Conservation (phyloP, 2,329 filamentous ascomycete species). For the Aspergillus cejpii region DNA sequence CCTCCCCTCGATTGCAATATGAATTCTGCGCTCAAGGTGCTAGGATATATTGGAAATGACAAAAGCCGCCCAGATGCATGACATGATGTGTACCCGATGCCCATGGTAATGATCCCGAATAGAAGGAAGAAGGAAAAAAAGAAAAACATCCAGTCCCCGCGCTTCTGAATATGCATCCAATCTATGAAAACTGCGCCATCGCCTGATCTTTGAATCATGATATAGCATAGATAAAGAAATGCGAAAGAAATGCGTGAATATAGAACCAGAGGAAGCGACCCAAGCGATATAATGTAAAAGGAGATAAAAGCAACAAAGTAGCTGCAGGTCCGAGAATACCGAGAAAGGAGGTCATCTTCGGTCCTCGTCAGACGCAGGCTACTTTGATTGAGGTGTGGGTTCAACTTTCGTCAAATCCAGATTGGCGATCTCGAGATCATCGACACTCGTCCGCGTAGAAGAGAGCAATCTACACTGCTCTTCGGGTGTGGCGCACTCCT, state of each 20-base stretch:
- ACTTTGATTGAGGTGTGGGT: constrained; percentile 10
- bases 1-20: not conserved
- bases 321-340: not conserved
- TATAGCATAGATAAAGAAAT: constrained; percentile 16
- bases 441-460: constrained; percentile 30
- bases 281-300: no score
- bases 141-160: constrained; percentile 19
- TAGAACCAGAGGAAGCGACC: not conserved
- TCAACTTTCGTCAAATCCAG: constrained; percentile 18
- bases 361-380: constrained; percentile 7
- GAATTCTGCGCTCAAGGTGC: not conserved
- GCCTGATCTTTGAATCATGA: constrained; percentile 22
- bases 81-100: constrained; percentile 27
- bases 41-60: constrained; percentile 11
- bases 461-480: constrained; percentile 35
- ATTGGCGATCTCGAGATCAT: constrained; percentile 27
- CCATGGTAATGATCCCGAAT: constrained; percentile 17
- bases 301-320: not conserved
- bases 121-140: constrained; percentile 13
- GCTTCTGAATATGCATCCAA: constrained; percentile 31
- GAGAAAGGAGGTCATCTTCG: not conserved
- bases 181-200: constrained; percentile 33
- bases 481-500: constrained; percentile 23
- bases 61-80: constrained; percentile 35
- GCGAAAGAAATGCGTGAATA: constrained; percentile 9